Evolutionary conservation across 148 eudicot genomes (phyloP).

Genomic region (Limonium bicolor): DNA sequence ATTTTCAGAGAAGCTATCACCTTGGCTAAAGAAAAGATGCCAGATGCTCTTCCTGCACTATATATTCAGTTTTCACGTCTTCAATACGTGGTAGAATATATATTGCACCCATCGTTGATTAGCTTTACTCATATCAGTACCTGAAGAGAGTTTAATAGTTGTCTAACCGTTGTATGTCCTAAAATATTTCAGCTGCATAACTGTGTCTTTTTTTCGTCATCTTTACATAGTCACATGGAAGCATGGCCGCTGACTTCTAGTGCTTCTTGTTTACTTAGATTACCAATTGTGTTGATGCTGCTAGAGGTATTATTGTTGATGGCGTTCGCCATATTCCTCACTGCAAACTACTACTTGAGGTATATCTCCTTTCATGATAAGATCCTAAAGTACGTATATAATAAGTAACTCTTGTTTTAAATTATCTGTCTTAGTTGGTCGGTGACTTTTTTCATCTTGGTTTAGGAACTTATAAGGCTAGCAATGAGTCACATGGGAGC

Average conservation of each 20-base stretch:
- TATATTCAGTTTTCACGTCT: constrained; percentile 54
- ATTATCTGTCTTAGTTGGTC: too few species aligned
- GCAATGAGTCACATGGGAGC: constrained; percentile 55
- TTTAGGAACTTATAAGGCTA: constrained; percentile 72
- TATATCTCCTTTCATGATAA: constrained; percentile 15
- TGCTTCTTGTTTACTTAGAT: constrained; percentile 22
- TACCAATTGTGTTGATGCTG: constrained; percentile 38
- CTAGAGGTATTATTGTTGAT: constrained; percentile 43
- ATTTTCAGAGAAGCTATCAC: constrained; percentile 57
- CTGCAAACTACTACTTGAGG: constrained; percentile 65
- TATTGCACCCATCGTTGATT: too few species aligned
- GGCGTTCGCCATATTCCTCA: constrained; percentile 47
- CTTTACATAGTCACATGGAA: too few species aligned
- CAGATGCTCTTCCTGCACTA: constrained; percentile 36
- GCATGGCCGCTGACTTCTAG: not conserved
- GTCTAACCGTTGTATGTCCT: too few species aligned
- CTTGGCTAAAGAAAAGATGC: constrained; percentile 33
- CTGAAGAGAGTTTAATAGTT: too few species aligned
- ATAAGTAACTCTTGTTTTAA: too few species aligned
- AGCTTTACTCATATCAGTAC: too few species aligned
- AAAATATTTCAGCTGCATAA: too few species aligned
- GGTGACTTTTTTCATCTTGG: too few species aligned
- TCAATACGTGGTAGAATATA: constrained; percentile 52
- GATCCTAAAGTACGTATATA: too few species aligned
- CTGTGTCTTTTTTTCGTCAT: too few species aligned